Percentiles rank a stretch among this genome's conserved stretches.
Conservation (phyloP, 192 early-diverging fungal genomes). For the Cetraspora pellucida region DNA sequence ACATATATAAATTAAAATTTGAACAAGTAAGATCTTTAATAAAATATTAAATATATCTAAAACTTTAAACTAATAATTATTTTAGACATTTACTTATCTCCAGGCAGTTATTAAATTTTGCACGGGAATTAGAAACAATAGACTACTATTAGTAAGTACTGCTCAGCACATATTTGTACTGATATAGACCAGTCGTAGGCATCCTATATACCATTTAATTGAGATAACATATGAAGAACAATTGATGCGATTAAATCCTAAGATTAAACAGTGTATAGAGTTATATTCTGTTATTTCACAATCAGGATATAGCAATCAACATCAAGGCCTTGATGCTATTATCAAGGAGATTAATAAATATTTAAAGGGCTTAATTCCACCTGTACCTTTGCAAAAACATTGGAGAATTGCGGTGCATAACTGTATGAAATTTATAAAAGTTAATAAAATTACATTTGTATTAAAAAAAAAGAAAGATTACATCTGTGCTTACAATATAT, state of each 20-base stretch:
- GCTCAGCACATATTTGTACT: slow-evolving; percentile 1
- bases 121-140: not conserved
- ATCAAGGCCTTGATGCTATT: not conserved
- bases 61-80: not conserved
- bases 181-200: not conserved
- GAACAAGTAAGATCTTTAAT: not conserved
- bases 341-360: not conserved
- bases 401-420: not conserved
- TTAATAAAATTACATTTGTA: not conserved
- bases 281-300: not conserved
- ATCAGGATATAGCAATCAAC: not conserved
- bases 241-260: not conserved
- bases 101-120: not conserved
- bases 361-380: not conserved
- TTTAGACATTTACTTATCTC: not conserved
- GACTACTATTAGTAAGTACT: not conserved
- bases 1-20: slow-evolving; percentile 10
- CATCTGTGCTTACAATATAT: not conserved
- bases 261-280: not conserved
- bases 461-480: not conserved
- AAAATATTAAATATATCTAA: not conserved
- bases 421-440: not conserved
- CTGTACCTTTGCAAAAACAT: too few species aligned
- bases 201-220: slow-evolving; percentile 18
- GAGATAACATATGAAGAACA: slow-evolving; percentile 23